Percentiles rank a stretch among this genome's conserved stretches.
These are phyloP conservation scores for Colletotrichum sp. DNA, from an alignment of 2,329 filamentous ascomycete genomes.

Conservation along the genomic window DNA sequence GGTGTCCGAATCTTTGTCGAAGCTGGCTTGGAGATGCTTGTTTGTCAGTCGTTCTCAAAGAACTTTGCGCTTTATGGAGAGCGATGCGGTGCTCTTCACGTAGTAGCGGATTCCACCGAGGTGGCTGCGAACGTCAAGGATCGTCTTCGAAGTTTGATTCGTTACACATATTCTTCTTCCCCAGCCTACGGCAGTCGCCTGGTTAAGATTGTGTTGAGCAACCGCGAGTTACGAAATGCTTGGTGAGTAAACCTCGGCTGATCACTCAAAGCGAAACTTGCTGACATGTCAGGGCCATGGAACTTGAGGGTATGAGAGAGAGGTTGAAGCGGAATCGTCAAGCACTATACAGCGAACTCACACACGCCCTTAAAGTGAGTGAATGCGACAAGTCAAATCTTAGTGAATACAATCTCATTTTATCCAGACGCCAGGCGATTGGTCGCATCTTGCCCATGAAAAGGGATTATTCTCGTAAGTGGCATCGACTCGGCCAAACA, in stretches of 20 bases:
- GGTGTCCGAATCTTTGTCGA: conserved; percentile 28
- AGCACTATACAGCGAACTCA: neutral
- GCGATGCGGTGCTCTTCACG: conserved; percentile 31
- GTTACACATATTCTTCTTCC: conserved; percentile 1
- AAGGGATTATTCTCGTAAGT: conserved; percentile 13
- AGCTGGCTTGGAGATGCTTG: conserved; percentile 31
- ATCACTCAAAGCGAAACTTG: neutral
- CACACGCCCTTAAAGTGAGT: neutral
- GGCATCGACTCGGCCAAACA: too few relatives aligned
- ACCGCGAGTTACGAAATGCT: neutral
- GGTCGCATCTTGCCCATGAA: neutral
- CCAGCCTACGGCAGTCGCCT: conserved; percentile 5
- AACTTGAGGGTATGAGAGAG: neutral
- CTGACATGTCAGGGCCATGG: neutral
- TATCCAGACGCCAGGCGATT: conserved; percentile 7
- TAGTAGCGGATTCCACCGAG: neutral
- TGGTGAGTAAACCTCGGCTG: neutral
- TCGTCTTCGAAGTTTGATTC: conserved; percentile 11
- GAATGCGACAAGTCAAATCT: neutral
- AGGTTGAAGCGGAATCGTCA: neutral
- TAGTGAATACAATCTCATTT: neutral
- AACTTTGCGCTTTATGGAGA: conserved; percentile 42
- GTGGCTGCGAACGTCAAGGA: conserved; percentile 7
- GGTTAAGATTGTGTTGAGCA: neutral
- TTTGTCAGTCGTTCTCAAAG: conserved; percentile 42